These are phyloP conservation scores for Macaranga tanarius DNA, from an alignment of 441 rosid species.

Conservation along the genomic window DNA sequence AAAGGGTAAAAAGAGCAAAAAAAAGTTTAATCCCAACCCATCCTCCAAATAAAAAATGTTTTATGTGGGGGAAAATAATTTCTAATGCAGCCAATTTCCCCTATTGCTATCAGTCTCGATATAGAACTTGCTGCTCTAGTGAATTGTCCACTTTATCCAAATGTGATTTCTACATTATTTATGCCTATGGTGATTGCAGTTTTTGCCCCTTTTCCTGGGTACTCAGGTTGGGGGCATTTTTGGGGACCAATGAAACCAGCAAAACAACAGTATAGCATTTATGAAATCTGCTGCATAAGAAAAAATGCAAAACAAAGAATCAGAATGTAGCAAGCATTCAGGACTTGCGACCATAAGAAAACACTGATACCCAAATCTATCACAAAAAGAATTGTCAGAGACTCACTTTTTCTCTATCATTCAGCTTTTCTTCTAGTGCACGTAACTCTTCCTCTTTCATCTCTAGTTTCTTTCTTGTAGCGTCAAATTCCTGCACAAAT, in stretches of 20 bases:
- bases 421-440: constrained; percentile 67
- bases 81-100: no score
- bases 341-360: background rate
- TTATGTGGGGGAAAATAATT: no score
- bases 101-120: no score
- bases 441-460: constrained; percentile 60
- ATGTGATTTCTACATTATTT: no score
- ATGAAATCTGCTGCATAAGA: background rate
- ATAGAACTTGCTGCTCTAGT: no score
- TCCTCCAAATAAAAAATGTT: no score
- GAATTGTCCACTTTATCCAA: no score
- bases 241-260: background rate
- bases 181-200: no score
- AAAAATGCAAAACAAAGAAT: background rate
- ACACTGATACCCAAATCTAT: background rate
- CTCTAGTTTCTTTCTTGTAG: constrained; percentile 55
- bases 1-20: background rate
- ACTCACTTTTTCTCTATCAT: constrained; percentile 76
- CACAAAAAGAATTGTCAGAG: constrained; percentile 8
- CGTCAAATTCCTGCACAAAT: constrained; percentile 59
- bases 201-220: no score
- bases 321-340: background rate
- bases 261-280: background rate
- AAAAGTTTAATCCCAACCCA: background rate
- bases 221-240: no score